Evolutionary conservation across 768 basidiomycete species (phyloP).

Genomic region (Chalciporus piperatus): DNA sequence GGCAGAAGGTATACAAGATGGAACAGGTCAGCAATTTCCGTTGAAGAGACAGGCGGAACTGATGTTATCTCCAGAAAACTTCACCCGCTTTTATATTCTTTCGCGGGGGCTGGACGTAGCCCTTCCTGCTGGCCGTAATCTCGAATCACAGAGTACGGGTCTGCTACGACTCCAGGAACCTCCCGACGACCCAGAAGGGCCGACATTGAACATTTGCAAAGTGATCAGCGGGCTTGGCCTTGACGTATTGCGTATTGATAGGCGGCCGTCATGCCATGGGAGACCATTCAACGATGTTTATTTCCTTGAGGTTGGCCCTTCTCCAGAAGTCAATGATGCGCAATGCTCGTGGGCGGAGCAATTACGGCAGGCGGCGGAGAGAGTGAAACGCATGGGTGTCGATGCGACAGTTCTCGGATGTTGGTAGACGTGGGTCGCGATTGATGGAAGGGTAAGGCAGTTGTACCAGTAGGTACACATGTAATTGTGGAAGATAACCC

Average conservation of each 20-base stretch:
- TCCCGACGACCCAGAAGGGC: not conserved
- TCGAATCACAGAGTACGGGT: constrained; percentile 28
- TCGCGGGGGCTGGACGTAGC: constrained; percentile 33
- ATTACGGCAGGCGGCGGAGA: constrained; percentile 35
- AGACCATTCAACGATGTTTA: constrained; percentile 58
- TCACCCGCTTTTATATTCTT: constrained; percentile 67
- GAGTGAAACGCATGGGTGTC: constrained; percentile 33
- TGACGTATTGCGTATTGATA: constrained; percentile 53
- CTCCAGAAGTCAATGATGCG: not conserved
- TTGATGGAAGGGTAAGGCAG: not conserved
- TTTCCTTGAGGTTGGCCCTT: constrained; percentile 52
- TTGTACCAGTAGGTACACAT: not conserved
- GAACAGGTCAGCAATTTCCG: constrained; percentile 15
- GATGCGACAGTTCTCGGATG: constrained; percentile 43
- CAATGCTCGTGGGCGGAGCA: constrained; percentile 30
- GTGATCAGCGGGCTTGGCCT: constrained; percentile 41
- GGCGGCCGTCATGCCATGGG: constrained; percentile 51
- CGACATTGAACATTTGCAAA: constrained; percentile 12
- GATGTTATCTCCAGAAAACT: constrained; percentile 47
- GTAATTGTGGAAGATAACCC: not conserved
- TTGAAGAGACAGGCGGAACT: not conserved
- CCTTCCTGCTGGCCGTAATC: constrained; percentile 26
- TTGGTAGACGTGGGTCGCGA: constrained; percentile 38
- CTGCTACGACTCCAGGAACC: constrained; percentile 36
- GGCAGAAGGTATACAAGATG: constrained; percentile 62